These are phyloP conservation scores for Oxyria digyna DNA, from an alignment of 148 eudicot genomes.

Conservation along the genomic window DNA sequence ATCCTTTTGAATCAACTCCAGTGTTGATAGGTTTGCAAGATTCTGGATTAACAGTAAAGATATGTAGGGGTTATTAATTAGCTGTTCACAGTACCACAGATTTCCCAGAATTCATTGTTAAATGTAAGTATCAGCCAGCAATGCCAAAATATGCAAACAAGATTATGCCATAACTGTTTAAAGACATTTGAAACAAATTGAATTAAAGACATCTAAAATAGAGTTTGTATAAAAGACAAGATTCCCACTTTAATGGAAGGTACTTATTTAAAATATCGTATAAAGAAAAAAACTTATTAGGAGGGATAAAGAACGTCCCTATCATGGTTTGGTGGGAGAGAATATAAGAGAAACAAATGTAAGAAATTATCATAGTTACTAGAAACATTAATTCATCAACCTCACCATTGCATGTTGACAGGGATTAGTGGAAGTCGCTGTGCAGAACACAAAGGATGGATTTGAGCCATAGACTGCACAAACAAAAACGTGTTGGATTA, in stretches of 20 bases:
- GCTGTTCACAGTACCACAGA: background rate
- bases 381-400: background rate
- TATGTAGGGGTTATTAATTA: background rate
- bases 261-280: background rate
- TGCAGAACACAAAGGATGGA: conserved; percentile 80
- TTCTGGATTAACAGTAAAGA: conserved; percentile 28
- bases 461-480: conserved; percentile 80
- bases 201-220: too few species aligned
- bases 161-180: background rate
- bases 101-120: background rate
- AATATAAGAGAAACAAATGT: background rate
- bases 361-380: background rate
- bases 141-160: background rate
- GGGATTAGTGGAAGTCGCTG: conserved; percentile 95
- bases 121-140: background rate
- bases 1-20: conserved; percentile 82
- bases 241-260: background rate
- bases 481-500: conserved; percentile 14
- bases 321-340: background rate
- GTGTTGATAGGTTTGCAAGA: conserved; percentile 57
- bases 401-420: conserved; percentile 85
- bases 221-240: background rate
- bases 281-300: background rate
- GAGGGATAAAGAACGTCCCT: background rate
- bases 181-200: background rate